These are phyloP conservation scores for Globisporangium lucens DNA, from an alignment of 352 stramenopile genomes.

Conservation along the genomic window DNA sequence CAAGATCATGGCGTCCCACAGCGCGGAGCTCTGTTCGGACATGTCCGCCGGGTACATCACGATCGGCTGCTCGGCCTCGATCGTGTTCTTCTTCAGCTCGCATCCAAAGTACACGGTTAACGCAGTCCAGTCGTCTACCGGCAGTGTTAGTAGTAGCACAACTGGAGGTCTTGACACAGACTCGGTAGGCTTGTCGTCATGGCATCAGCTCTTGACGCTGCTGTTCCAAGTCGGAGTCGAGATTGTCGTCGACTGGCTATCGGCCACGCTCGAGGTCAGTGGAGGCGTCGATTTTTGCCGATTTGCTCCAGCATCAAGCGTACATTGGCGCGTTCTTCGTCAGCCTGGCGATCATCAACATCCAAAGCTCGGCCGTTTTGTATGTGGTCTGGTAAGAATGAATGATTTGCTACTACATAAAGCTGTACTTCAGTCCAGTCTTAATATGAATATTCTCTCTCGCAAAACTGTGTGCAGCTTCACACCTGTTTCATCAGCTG, in stretches of 20 bases:
- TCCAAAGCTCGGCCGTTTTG: neutral
- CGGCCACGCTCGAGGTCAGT: neutral
- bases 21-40: slow-evolving; percentile 33
- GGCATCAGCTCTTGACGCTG: neutral
- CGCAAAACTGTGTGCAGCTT: too few relatives aligned
- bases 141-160: neutral
- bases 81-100: slow-evolving; percentile 33
- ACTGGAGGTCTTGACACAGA: neutral
- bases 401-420: neutral
- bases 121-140: neutral
- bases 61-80: slow-evolving; percentile 39
- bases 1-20: neutral
- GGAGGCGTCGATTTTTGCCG: neutral
- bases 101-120: slow-evolving; percentile 29
- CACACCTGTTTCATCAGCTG: neutral
- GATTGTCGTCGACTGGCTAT: neutral
- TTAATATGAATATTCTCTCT: too few relatives aligned
- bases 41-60: slow-evolving; percentile 52
- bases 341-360: neutral
- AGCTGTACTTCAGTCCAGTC: too few relatives aligned
- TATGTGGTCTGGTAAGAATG: neutral
- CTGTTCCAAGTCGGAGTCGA: neutral
- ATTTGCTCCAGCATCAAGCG: neutral
- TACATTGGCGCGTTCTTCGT: neutral
- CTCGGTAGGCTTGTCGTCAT: neutral